Percentiles rank a stretch among this genome's conserved stretches.
phyloP scores from a whole-genome alignment of 441 rosid species.

The Gossypium schwendimanii region DNA sequence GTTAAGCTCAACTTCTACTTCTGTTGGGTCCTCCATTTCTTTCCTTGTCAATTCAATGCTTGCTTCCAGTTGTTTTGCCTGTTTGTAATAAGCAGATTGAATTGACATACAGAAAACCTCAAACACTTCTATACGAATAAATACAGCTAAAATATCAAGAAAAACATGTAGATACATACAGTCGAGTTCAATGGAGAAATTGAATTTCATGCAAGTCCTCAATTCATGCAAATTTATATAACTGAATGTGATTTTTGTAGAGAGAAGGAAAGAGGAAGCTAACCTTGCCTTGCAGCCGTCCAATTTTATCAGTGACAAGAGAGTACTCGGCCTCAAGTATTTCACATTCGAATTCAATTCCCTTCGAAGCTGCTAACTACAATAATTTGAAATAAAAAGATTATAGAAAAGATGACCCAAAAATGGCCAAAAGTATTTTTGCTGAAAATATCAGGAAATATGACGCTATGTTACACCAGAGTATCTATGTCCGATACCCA shows the following conservation, averaged over 20 bases:
- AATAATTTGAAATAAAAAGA: constrained; percentile 18
- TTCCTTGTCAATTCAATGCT: constrained; percentile 62
- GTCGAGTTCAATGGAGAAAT: neutral
- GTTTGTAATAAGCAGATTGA: constrained; percentile 12
- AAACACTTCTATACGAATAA: neutral
- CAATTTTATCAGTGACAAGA: constrained; percentile 59
- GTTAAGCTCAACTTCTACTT: constrained; percentile 78
- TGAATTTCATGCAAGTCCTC: neutral
- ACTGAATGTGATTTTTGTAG: neutral
- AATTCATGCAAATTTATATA: neutral
- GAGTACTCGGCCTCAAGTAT: constrained; percentile 75
- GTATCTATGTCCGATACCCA: too few species aligned
- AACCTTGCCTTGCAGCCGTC: constrained; percentile 67
- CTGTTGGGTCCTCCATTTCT: constrained; percentile 82
- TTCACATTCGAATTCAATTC: constrained; percentile 60
- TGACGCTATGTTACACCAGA: neutral
- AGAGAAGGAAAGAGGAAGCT: constrained; percentile 17
- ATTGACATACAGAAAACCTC: constrained; percentile 1
- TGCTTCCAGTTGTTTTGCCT: constrained; percentile 61
- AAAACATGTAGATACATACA: too few species aligned
- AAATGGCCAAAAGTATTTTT: constrained; percentile 2
- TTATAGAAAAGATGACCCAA: constrained; percentile 12
- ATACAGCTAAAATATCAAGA: neutral
- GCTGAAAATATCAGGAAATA: constrained; percentile 8
- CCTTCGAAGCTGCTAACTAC: constrained; percentile 61